These are phyloP conservation scores for Phytophthora pseudosyringae DNA, from an alignment of 352 stramenopile genomes.

Conservation along the genomic window DNA sequence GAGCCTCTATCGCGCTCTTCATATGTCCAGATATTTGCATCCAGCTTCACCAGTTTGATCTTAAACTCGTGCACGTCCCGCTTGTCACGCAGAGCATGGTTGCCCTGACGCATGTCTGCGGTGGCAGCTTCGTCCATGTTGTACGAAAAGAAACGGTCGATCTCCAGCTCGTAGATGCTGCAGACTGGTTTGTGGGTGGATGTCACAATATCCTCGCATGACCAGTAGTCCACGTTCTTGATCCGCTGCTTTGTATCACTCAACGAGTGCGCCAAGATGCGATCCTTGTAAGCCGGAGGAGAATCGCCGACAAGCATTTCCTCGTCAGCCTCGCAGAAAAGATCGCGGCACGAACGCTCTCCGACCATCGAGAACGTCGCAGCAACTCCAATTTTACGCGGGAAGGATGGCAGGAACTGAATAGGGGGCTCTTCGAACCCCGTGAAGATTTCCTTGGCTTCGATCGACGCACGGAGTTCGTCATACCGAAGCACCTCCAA, in stretches of 20 bases:
- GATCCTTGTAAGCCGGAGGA: conserved; percentile 75
- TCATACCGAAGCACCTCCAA: conserved; percentile 78
- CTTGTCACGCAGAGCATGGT: conserved; percentile 64
- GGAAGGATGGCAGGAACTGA: conserved; percentile 76
- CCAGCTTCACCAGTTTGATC: conserved; percentile 76
- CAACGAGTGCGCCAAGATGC: conserved; percentile 74
- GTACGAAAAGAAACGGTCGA: conserved; percentile 78
- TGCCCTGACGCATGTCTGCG: conserved; percentile 51
- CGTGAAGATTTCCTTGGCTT: conserved; percentile 87
- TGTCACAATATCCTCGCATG: conserved; percentile 67
- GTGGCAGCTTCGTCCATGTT: conserved; percentile 63
- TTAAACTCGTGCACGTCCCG: conserved; percentile 70
- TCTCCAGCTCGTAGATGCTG: conserved; percentile 73
- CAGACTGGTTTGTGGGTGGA: conserved; percentile 82
- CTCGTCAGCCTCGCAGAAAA: conserved; percentile 54
- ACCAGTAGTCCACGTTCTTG: conserved; percentile 65
- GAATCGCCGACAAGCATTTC: conserved; percentile 38
- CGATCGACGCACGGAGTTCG: conserved; percentile 69
- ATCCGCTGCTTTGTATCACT: conserved; percentile 66
- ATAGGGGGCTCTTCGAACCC: conserved; percentile 86
- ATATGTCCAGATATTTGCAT: conserved; percentile 83
- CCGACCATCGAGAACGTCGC: conserved; percentile 75
- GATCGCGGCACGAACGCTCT: conserved; percentile 59
- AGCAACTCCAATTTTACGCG: conserved; percentile 58
- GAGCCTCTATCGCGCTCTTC: conserved; percentile 39